Conservation (phyloP, 805 yeast species). For the Barnettozyma siamensis region DNA sequence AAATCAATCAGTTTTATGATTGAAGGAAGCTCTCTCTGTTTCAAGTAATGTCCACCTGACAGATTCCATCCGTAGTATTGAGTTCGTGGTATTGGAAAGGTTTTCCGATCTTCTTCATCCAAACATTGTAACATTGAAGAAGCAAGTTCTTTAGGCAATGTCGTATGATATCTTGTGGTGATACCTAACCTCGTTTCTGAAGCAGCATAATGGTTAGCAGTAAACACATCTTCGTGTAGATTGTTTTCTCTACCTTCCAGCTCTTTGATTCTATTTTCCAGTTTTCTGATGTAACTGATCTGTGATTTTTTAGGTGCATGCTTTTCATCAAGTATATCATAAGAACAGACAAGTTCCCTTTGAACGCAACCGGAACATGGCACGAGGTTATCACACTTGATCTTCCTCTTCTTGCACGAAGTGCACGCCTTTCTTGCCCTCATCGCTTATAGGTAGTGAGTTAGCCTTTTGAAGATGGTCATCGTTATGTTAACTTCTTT, state of each 20-base stretch:
- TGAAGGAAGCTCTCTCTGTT: constrained; percentile 29
- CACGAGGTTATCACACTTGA: neutral
- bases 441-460: too few species aligned
- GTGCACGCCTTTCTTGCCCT: neutral
- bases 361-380: neutral
- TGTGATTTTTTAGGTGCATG: neutral
- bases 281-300: constrained; percentile 25
- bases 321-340: neutral
- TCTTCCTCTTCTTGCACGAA: neutral
- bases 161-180: constrained; percentile 39
- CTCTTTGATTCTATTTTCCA: constrained; percentile 37
- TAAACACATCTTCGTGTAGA: constrained; percentile 14
- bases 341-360: neutral
- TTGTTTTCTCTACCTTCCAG: constrained; percentile 26
- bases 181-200: constrained; percentile 40
- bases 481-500: too few species aligned
- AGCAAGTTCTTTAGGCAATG: constrained; percentile 36
- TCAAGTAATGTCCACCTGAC: constrained; percentile 49
- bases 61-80: constrained; percentile 66
- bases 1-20: constrained; percentile 17
- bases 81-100: constrained; percentile 41
- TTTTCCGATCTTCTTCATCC: constrained; percentile 26
- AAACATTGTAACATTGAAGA: constrained; percentile 29
- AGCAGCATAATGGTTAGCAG: constrained; percentile 18
- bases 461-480: too few species aligned